Conservation (phyloP, 2,329 filamentous ascomycete genomes). For the Fusarium concolor region DNA sequence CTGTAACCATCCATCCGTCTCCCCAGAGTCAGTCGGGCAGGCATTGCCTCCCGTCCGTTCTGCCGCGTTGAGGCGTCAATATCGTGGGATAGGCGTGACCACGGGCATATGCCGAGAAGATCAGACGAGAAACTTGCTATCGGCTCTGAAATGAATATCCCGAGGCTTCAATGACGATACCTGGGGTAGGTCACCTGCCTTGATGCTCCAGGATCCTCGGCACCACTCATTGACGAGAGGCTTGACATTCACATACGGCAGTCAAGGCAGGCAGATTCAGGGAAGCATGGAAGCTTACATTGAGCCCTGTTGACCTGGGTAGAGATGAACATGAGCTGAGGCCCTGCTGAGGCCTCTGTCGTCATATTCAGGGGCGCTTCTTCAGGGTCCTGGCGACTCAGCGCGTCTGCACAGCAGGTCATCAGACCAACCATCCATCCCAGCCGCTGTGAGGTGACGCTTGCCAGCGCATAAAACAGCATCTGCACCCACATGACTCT, state of each 20-base stretch:
- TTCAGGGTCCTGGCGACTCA: constrained; percentile 41
- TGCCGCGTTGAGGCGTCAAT: constrained; percentile 30
- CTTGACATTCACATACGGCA: constrained; percentile 20
- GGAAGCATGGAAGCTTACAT: constrained; percentile 16
- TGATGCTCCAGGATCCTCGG: constrained; percentile 23
- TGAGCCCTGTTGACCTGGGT: constrained; percentile 30
- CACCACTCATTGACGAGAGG: constrained; percentile 14
- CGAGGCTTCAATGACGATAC: constrained; percentile 40
- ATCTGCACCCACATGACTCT: constrained; percentile 43
- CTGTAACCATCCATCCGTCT: constrained; percentile 21
- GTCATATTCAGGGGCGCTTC: constrained; percentile 41
- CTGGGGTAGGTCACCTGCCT: constrained; percentile 37
- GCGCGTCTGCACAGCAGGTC: constrained; percentile 12
- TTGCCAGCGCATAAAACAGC: constrained; percentile 47
- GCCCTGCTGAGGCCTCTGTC: constrained; percentile 38
- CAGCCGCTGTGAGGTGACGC: constrained; percentile 25
- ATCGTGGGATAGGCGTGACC: constrained; percentile 41
- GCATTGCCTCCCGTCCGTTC: constrained; percentile 25
- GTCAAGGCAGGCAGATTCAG: neutral
- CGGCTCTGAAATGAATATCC: constrained; percentile 28
- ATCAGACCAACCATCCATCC: constrained; percentile 19
- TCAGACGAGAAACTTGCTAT: constrained; percentile 38
- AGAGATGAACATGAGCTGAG: constrained; percentile 26
- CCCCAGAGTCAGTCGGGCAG: constrained; percentile 18
- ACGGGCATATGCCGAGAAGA: constrained; percentile 43